Evolutionary conservation across 345 rosid genomes (phyloP), one percentile per base, ranked within the genome.

Genomic region (Populus alba): DNA sequence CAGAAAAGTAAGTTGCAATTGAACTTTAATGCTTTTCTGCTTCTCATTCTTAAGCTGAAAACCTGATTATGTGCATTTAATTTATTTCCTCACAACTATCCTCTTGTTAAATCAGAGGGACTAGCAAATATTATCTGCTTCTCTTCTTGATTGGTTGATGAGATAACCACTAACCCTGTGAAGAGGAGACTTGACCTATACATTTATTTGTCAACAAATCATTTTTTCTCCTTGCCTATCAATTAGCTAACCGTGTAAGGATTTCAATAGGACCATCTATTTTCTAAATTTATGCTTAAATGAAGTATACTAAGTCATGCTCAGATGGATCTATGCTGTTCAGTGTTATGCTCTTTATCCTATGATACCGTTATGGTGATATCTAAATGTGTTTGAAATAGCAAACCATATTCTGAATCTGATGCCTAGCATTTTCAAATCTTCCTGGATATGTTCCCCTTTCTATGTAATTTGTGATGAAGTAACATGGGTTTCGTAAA

Each of bases 1-100:
- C 99, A 93, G 71, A 93, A 95, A 79, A 74, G 99, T 91, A 77
- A 87, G 91, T 82, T 63, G 16, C 74, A 2, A 53, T 72, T 37
- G 37, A 61, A 55, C 65, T 47, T 47, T 29, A 71, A 55, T 68
- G 3, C 68, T 66, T 37, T 74, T 72, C 13, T 8, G 2, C 11
- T 49, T 33, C 20, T 2, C 17, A 15, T 41, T 25, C 31, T 1
- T 25, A 20, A 35, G 1, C 25, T 8, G 2, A 72, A 59, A 72
- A 68, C 29, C 51, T 72, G 62, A 66, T 72, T 65, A 37, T 33
- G 65, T 23, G 69, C 53, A 13, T 29, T 18, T 55, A 15, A 70
- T 31, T 41, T 41, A 59, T 47, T 33, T 76, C 41, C 10, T 13
- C 68, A n/a, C 37, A 38, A 16, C 13, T 69, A 20, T 41, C 45